Base-by-base conservation (phyloP, 2,329 filamentous ascomycete species). In the Xylariaceae sp. region DNA sequence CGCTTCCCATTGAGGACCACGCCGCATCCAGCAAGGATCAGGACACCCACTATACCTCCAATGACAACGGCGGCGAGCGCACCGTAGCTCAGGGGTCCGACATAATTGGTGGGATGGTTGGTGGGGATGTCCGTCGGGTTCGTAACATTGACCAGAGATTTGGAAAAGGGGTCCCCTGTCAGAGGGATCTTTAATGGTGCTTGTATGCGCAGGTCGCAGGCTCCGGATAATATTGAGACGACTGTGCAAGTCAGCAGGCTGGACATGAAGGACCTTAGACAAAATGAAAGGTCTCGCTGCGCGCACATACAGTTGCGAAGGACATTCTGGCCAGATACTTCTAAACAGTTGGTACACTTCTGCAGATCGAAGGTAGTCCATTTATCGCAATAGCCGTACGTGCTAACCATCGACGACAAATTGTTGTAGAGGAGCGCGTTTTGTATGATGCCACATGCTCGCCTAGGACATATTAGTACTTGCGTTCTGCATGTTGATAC, bases 1-100 rank as follows among this genome's bases (percentile, higher is more conserved):
- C 75, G 70, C 44, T 70, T 76, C 3, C 78, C 78, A 26, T 68
- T 70, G 56, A 70, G 71, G 13, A 83, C 65, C 36, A 82, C 67
- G 39, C 62, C 65, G 53, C 68, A 73, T 8, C 78, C 78, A 7
- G 63, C 47, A 1, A 72, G 9, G 6, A 62, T 54, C 3, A 82
- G 62, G 3, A 78, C 12, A 0, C 74, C 36, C 5, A 68, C 62
- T 0, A 81, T 47, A 0, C 64, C 69, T 4, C 69, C 76, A 15
- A 75, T 63, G 11, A 69, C 73, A 36, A 82, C 74, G 45, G 76
- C 78, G 1, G 79, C 74, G 38, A 77, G 74, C 9, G 66, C 72
- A 4, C 70, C 74, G 2, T 80, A 61, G 2, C 60, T 67, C 6
- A 82, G 54, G 0, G 73, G 65, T 0, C 71, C 69, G 64, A 60